Evolutionary conservation across 2,329 filamentous ascomycete genomes (phyloP).

Genomic region (Diaporthe nobilis): DNA sequence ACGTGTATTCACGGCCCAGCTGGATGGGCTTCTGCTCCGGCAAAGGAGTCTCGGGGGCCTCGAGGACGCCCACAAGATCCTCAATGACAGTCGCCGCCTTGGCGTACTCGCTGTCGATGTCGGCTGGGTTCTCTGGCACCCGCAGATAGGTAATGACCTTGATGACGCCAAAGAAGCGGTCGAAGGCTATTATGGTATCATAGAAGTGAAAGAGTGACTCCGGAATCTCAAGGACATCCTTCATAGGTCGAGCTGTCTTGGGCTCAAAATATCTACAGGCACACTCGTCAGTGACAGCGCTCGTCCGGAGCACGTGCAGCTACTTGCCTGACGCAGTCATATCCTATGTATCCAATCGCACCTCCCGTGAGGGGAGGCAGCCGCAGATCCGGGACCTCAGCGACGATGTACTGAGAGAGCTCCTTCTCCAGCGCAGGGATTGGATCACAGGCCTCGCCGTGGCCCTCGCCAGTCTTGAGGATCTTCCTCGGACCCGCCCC

Average conservation of each 20-base stretch:
- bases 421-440: conserved; percentile 86
- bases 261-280: conserved; percentile 86
- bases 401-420: conserved; percentile 83
- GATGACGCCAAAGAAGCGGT: conserved; percentile 93
- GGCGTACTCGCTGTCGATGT: conserved; percentile 78
- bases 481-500: conserved; percentile 86
- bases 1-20: conserved; percentile 83
- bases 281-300: conserved; percentile 3
- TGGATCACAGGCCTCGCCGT: conserved; percentile 88
- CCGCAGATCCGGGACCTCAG: conserved; percentile 84
- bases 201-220: conserved; percentile 98
- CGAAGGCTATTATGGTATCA: conserved; percentile 93
- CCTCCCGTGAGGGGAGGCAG: conserved; percentile 91
- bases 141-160: conserved; percentile 92
- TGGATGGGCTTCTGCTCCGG: conserved; percentile 82
- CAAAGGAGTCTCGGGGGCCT: conserved; percentile 81
- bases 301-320: background rate
- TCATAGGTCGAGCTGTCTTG: conserved; percentile 89
- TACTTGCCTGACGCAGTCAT: conserved; percentile 84
- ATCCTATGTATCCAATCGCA: conserved; percentile 96
- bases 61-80: conserved; percentile 78
- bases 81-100: conserved; percentile 76
- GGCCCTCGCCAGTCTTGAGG: conserved; percentile 87
- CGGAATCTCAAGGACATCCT: conserved; percentile 89
- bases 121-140: conserved; percentile 67